A percentile compares a stretch with the other conserved stretches of the same genome.
Conservation (phyloP, 106 monocot species). For the Agapanthus africanus region DNA sequence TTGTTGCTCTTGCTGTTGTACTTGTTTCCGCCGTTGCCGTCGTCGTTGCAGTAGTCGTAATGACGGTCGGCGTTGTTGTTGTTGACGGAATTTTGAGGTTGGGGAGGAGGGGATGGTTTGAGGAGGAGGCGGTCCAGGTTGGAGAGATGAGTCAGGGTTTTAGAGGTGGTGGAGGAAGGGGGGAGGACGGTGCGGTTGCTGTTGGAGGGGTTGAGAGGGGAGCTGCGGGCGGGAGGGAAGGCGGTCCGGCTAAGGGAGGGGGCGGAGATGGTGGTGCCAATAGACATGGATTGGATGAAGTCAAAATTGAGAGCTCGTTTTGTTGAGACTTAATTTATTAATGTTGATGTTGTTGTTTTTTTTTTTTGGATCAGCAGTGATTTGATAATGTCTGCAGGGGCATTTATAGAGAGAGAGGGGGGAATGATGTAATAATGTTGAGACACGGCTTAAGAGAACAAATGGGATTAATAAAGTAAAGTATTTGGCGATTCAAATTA, state of each 20-base stretch:
- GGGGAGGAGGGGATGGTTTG: constrained; percentile 3
- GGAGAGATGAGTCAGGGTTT: constrained; percentile 31
- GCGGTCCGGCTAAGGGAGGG: constrained; percentile 3
- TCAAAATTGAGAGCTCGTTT: not conserved
- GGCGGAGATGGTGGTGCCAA: constrained; percentile 7
- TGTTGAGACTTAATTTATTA: too few relatives aligned
- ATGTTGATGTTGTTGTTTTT: too few relatives aligned
- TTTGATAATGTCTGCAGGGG: too few relatives aligned
- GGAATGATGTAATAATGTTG: too few relatives aligned
- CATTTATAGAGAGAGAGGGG: too few relatives aligned
- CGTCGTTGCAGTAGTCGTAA: too few relatives aligned
- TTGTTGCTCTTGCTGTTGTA: not conserved
- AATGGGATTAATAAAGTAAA: too few relatives aligned
- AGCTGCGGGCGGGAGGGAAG: constrained; percentile 7
- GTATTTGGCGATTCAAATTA: too few relatives aligned
- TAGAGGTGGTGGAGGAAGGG: constrained; percentile 13
- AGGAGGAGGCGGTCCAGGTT: constrained; percentile 49
- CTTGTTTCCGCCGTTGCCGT: not conserved
- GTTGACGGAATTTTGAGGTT: not conserved
- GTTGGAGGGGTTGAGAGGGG: constrained; percentile 21
- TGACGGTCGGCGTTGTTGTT: not conserved
- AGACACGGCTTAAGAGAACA: too few relatives aligned
- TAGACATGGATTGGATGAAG: constrained; percentile 7
- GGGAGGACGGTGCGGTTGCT: not conserved
- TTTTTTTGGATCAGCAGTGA: too few relatives aligned